These are phyloP conservation scores for Entomortierella parvispora DNA, from an alignment of 192 early-diverging fungal species.

Conservation along the genomic window DNA sequence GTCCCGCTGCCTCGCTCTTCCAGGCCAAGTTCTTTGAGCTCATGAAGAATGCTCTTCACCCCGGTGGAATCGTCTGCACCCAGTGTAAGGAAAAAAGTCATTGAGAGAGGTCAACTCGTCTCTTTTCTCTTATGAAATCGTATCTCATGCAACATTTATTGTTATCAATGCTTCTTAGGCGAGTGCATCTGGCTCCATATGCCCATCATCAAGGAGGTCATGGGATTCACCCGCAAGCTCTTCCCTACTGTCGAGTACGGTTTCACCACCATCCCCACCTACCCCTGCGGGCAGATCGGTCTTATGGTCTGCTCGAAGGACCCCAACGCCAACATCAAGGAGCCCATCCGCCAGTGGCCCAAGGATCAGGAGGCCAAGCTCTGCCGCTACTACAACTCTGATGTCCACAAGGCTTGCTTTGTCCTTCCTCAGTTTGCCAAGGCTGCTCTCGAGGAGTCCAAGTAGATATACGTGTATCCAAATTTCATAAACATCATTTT, in stretches of 20 bases:
- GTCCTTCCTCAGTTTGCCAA: slow-evolving; percentile 93
- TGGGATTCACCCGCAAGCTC: slow-evolving; percentile 79
- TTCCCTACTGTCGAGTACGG: slow-evolving; percentile 96
- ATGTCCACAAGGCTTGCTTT: slow-evolving; percentile 93
- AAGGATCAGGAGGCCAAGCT: slow-evolving; percentile 83
- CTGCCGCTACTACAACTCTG: slow-evolving; percentile 94
- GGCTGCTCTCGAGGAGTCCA: slow-evolving; percentile 58
- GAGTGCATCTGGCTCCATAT: slow-evolving; percentile 99
- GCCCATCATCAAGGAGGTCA: slow-evolving; percentile 90
- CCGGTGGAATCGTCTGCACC: slow-evolving; percentile 92
- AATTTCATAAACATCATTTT: not conserved
- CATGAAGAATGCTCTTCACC: slow-evolving; percentile 89
- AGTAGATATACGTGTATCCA: slow-evolving; percentile 32
- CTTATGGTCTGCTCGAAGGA: slow-evolving; percentile 94
- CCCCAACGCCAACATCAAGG: slow-evolving; percentile 72
- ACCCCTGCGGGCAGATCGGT: slow-evolving; percentile 98
- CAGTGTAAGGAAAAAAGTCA: slow-evolving; percentile 73
- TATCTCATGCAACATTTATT: not conserved
- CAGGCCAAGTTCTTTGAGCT: slow-evolving; percentile 92
- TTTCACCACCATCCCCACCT: slow-evolving; percentile 95
- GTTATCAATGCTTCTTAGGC: slow-evolving; percentile 40
- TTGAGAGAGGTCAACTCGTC: not conserved
- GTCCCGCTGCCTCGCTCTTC: slow-evolving; percentile 96
- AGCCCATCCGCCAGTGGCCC: slow-evolving; percentile 81
- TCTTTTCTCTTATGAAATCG: slow-evolving; percentile 5